Conservation (phyloP, 176 grass and related monocot species). For the Aegilops sharonensis region DNA sequence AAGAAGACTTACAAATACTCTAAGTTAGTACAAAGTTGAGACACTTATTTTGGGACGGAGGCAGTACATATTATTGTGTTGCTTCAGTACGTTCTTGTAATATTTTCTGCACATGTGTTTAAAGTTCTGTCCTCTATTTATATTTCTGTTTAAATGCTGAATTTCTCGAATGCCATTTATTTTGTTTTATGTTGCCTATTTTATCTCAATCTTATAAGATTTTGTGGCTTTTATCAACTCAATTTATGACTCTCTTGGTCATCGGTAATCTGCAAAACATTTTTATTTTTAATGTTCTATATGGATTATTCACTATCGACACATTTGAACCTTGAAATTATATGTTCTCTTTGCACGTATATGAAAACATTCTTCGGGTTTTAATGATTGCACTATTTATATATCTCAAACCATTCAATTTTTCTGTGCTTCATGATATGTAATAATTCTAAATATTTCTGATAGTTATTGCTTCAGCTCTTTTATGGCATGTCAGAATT, state of each 20-base stretch:
- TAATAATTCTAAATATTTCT: not conserved
- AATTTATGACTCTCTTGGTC: not conserved
- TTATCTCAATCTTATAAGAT: not conserved
- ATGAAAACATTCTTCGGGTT: not conserved
- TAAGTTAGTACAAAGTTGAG: no score
- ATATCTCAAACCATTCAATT: not conserved
- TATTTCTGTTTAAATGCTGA: not conserved
- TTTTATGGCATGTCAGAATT: not conserved
- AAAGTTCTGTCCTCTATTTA: not conserved
- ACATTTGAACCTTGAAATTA: not conserved
- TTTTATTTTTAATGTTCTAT: not conserved
- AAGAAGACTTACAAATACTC: not conserved
- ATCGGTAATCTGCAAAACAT: not conserved
- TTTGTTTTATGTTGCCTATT: not conserved
- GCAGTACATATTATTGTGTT: not conserved
- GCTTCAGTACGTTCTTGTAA: not conserved
- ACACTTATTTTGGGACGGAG: not conserved
- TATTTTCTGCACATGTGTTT: not conserved
- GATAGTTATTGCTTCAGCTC: not conserved
- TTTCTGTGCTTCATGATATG: not conserved
- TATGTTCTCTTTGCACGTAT: not conserved
- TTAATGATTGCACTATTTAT: not conserved
- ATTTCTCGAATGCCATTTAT: not conserved
- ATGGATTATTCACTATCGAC: not conserved
- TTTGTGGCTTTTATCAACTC: not conserved